Evolutionary conservation across 345 rosid genomes (phyloP).

Genomic region (Eutrema japonicum): DNA sequence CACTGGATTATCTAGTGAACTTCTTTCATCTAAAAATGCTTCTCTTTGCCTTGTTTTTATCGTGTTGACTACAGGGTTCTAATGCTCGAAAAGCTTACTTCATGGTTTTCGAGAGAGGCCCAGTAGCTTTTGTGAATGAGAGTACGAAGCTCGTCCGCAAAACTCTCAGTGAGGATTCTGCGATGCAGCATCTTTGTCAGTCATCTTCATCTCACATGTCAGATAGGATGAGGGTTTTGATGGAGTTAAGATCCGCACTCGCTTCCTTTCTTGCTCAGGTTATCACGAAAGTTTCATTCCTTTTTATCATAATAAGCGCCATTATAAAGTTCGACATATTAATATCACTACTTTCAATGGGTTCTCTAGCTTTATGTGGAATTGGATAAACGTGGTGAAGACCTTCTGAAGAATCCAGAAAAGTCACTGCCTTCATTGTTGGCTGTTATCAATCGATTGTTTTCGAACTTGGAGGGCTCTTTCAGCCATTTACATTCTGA

Average conservation of each 20-base stretch:
- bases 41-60: constrained; percentile 1
- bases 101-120: constrained; percentile 94
- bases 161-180: constrained; percentile 51
- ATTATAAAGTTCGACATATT: background rate
- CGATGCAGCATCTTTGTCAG: constrained; percentile 58
- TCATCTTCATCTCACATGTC: constrained; percentile 72
- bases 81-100: constrained; percentile 67
- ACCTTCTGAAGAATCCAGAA: constrained; percentile 67
- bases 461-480: constrained; percentile 70
- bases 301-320: background rate
- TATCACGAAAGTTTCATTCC: constrained; percentile 1
- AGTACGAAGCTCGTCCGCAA: constrained; percentile 51
- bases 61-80: constrained; percentile 55
- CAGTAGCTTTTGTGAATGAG: constrained; percentile 68
- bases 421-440: constrained; percentile 60
- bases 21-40: background rate
- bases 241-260: constrained; percentile 61
- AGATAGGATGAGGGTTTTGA: constrained; percentile 66
- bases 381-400: constrained; percentile 72
- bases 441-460: constrained; percentile 53
- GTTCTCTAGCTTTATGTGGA: constrained; percentile 69
- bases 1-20: background rate
- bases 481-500: constrained; percentile 64
- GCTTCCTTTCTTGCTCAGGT: constrained; percentile 95
- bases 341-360: constrained; percentile 23